phyloP scores from a whole-genome alignment of 2,329 filamentous ascomycete species.

The Epichloe sibirici region DNA sequence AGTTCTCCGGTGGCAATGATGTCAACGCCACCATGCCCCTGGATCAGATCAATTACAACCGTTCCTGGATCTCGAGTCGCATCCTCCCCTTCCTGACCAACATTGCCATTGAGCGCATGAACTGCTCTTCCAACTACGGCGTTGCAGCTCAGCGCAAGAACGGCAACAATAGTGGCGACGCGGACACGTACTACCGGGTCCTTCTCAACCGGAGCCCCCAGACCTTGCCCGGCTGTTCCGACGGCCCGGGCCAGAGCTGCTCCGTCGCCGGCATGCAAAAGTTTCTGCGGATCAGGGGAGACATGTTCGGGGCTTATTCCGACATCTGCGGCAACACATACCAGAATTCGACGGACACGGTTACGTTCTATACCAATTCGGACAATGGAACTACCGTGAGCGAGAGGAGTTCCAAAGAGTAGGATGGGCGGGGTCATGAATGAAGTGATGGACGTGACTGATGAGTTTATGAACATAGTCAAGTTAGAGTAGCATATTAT shows the following conservation, averaged over 20 bases:
- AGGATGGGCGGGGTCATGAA: neutral
- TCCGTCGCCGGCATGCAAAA: conserved; percentile 25
- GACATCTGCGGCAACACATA: conserved; percentile 25
- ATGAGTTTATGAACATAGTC: too few relatives aligned
- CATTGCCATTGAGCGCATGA: conserved; percentile 52
- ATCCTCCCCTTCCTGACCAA: conserved; percentile 55
- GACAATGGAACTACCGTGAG: conserved; percentile 15
- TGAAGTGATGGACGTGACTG: neutral
- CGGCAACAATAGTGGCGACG: neutral
- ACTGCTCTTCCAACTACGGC: conserved; percentile 27
- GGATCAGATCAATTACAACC: conserved; percentile 47
- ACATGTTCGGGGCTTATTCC: conserved; percentile 28
- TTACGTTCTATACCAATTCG: conserved; percentile 21
- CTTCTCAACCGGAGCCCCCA: conserved; percentile 32
- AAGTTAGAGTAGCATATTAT: too few relatives aligned
- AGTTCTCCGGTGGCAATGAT: conserved; percentile 33
- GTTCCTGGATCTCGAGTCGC: conserved; percentile 50
- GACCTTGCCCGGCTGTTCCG: conserved; percentile 27
- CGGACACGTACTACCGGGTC: conserved; percentile 27
- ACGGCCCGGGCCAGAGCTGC: conserved; percentile 32
- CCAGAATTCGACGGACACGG: conserved; percentile 21
- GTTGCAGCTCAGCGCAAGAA: neutral
- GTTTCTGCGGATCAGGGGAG: conserved; percentile 25
- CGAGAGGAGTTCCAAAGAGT: neutral
- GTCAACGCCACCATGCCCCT: conserved; percentile 54